Evolutionary conservation across 805 yeast genomes (phyloP).

Genomic region (Metschnikowia arizonensis): DNA sequence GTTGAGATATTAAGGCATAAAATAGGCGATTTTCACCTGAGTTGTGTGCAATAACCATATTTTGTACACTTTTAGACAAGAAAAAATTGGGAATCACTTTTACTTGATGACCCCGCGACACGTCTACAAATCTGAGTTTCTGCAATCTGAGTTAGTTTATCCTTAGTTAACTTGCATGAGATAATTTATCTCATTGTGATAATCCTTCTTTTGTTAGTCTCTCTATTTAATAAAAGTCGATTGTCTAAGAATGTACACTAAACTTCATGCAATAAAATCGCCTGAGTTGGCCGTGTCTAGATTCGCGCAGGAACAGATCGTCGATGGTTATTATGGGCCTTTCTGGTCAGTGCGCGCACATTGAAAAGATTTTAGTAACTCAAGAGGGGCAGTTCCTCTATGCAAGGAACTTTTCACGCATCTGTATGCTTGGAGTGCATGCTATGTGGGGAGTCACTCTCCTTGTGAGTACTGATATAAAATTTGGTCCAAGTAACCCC

Average conservation of each 20-base stretch:
- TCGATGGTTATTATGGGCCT: neutral
- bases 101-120: neutral
- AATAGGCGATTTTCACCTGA: neutral
- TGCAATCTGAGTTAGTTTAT: no score
- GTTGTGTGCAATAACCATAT: neutral
- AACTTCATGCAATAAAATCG: neutral
- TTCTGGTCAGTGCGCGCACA: neutral
- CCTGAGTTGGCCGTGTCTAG: neutral
- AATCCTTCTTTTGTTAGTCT: no score
- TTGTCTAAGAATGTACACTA: neutral
- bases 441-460: slow-evolving; percentile 5
- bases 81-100: neutral
- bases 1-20: neutral
- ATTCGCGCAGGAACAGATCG: neutral
- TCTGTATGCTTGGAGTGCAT: slow-evolving; percentile 1
- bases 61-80: neutral
- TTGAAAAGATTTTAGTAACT: neutral
- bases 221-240: no score
- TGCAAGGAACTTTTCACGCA: slow-evolving; percentile 1
- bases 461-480: neutral
- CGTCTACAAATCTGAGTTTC: neutral
- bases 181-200: no score
- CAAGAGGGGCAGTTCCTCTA: slow-evolving; percentile 1
- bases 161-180: no score
- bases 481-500: neutral